phyloP scores from a whole-genome alignment of 257 asterid species.

The Marsdenia floribunda region DNA sequence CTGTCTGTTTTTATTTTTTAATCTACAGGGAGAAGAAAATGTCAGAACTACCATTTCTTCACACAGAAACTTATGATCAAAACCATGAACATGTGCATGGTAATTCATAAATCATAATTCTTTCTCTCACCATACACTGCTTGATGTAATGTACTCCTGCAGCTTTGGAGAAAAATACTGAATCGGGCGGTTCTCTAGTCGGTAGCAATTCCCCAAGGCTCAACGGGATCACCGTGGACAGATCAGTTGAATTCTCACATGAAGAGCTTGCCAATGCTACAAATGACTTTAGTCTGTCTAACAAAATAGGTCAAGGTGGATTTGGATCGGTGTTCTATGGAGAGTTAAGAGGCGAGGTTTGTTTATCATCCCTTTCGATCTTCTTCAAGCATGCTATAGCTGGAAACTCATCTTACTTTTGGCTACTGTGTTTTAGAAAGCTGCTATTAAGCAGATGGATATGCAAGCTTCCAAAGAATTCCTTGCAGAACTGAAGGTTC shows the following conservation, averaged over 20 bases:
- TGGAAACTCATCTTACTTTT: too few species aligned
- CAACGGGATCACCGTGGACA: conserved; percentile 65
- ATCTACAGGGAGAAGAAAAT: conserved; percentile 35
- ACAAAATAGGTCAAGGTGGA: conserved; percentile 88
- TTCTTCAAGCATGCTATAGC: neutral
- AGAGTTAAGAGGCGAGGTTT: conserved; percentile 82
- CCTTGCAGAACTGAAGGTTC: conserved; percentile 69
- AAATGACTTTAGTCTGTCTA: conserved; percentile 42
- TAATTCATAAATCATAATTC: conserved; percentile 13
- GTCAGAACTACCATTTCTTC: conserved; percentile 25
- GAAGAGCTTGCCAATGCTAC: conserved; percentile 71
- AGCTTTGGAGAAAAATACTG: conserved; percentile 30
- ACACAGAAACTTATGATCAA: conserved; percentile 19
- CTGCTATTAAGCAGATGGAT: conserved; percentile 83
- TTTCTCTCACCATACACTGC: neutral
- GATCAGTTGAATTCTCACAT: conserved; percentile 66
- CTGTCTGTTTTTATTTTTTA: conserved; percentile 38
- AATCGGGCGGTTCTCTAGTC: conserved; percentile 36
- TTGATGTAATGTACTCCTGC: neutral
- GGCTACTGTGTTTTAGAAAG: conserved; percentile 29
- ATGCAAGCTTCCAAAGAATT: conserved; percentile 91
- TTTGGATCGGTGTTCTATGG: conserved; percentile 73
- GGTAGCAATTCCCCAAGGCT: conserved; percentile 36
- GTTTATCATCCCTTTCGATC: conserved; percentile 17
- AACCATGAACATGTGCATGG: conserved; percentile 33